phyloP scores from a whole-genome alignment of 768 basidiomycete species.

The Lentinus brumalis region DNA sequence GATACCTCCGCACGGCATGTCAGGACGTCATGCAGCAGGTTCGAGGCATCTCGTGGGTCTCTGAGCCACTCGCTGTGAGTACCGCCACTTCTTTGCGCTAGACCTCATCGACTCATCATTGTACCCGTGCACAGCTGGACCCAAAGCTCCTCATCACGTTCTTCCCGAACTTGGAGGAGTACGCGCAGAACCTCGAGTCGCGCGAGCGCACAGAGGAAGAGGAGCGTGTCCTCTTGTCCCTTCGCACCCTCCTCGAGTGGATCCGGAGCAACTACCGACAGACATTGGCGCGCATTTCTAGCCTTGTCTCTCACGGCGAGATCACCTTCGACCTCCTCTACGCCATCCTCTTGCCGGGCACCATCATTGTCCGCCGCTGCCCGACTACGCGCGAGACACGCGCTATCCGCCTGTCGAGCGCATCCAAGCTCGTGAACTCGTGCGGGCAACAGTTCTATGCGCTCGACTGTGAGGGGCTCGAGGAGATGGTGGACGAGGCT shows the following conservation, averaged over 20 bases:
- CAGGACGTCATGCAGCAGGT: slow-evolving; percentile 57
- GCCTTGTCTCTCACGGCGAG: slow-evolving; percentile 53
- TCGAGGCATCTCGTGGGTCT: slow-evolving; percentile 61
- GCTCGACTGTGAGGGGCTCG: slow-evolving; percentile 51
- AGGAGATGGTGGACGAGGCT: slow-evolving; percentile 42
- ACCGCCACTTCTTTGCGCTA: not conserved
- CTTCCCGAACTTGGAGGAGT: slow-evolving; percentile 47
- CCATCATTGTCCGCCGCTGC: slow-evolving; percentile 51
- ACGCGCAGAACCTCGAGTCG: slow-evolving; percentile 42
- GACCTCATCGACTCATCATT: not conserved
- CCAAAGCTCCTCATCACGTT: slow-evolving; percentile 58
- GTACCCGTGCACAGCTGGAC: slow-evolving; percentile 41
- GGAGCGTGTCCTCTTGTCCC: slow-evolving; percentile 42
- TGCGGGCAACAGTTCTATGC: slow-evolving; percentile 42
- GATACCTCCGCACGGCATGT: slow-evolving; percentile 57
- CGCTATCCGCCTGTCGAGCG: slow-evolving; percentile 47
- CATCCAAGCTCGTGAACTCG: slow-evolving; percentile 36
- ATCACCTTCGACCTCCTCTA: slow-evolving; percentile 56
- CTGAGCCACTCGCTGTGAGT: slow-evolving; percentile 53
- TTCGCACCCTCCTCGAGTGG: slow-evolving; percentile 37
- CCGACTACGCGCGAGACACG: slow-evolving; percentile 54
- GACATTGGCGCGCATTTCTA: slow-evolving; percentile 48
- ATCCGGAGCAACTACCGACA: slow-evolving; percentile 48
- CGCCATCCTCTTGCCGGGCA: slow-evolving; percentile 53
- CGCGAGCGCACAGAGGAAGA: slow-evolving; percentile 43